Conservation (phyloP, 108 stramenopile species). For the Cyclotella baltica region DNA sequence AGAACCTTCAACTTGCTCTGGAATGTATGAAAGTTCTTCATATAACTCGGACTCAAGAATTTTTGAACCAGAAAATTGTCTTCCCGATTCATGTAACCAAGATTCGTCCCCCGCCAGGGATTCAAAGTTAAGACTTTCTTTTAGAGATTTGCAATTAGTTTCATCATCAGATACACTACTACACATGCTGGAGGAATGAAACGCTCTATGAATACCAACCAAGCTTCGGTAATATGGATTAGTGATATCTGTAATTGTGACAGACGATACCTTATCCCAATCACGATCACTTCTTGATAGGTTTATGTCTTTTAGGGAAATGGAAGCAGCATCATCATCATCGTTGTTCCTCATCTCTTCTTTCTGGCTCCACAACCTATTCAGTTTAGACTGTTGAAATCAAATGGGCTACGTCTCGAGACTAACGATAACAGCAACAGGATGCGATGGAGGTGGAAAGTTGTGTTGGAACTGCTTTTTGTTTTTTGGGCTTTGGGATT, state of each 20-base stretch:
- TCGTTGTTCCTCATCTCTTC: not conserved
- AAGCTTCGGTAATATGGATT: slow-evolving; percentile 2
- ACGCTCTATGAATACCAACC: not conserved
- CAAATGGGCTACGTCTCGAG: no score
- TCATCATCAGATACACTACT: not conserved
- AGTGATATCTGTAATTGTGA: slow-evolving; percentile 1
- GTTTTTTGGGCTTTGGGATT: no score
- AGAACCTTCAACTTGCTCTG: not conserved
- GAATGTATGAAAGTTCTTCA: no score
- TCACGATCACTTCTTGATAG: not conserved
- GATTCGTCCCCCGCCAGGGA: not conserved
- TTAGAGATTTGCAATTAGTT: not conserved
- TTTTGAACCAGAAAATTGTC: no score
- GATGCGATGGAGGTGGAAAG: no score
- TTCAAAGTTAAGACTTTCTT: not conserved
- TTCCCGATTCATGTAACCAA: not conserved
- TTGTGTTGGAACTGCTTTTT: no score
- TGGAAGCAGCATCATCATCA: slow-evolving; percentile 1
- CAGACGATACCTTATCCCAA: slow-evolving; percentile 1
- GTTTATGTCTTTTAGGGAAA: slow-evolving; percentile 5
- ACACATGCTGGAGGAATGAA: not conserved
- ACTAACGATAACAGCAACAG: no score
- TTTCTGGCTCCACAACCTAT: not conserved
- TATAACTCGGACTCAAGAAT: no score
- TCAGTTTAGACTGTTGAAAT: no score